Evolutionary conservation across 768 basidiomycete genomes (phyloP), one percentile per base, ranked within the genome.

Genomic region (Termitomyces titanicus): DNA sequence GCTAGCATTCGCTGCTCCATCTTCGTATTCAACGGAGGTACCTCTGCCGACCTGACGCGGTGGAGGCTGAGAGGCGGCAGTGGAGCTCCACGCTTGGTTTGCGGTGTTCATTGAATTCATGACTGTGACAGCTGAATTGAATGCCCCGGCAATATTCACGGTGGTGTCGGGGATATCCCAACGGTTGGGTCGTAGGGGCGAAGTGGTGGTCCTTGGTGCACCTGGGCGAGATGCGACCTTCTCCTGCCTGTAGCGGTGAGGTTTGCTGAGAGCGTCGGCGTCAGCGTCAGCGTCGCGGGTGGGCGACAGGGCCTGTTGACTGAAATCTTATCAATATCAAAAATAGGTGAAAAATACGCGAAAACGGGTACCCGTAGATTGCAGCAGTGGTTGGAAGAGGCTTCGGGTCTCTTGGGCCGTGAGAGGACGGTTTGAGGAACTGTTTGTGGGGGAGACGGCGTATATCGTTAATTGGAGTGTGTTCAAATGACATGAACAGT

Each of bases 131-230:
- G 92, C 92, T 68, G 86, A 84, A 61, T 77, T 74, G 65, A 94
- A 89, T 29, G 92, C 92, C 63, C 82, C 81, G 10, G 91, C 92
- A 64, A 92, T 86, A 70, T 91, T 89, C 48, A 94, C 92, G 18
- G 90, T 86, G 43, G 92, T 94, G 70, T 91, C 89, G 64, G 88
- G 88, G 56, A 90, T 82, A 55, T 68, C 66, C 86, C 86, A 89
- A 77, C 77, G 83, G 63, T 84, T 79, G 39, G 90, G 89, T 49
- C 84, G 76, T n/a, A 78, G 78, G 15, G 73, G 71, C 44, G 71
- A 68, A 63, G 66, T 78, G 64, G 68, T 79, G 66, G 72, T 74
- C 72, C 67, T 77, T 31, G 76, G 71, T 20, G 67, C 73, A 44
- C 73, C 70, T 54, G 74, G 68, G 40, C 69, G 71, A 38, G 60